Evolutionary conservation across 2,329 filamentous ascomycete genomes (phyloP).

Genomic region (Plectosphaerella plurivora): DNA sequence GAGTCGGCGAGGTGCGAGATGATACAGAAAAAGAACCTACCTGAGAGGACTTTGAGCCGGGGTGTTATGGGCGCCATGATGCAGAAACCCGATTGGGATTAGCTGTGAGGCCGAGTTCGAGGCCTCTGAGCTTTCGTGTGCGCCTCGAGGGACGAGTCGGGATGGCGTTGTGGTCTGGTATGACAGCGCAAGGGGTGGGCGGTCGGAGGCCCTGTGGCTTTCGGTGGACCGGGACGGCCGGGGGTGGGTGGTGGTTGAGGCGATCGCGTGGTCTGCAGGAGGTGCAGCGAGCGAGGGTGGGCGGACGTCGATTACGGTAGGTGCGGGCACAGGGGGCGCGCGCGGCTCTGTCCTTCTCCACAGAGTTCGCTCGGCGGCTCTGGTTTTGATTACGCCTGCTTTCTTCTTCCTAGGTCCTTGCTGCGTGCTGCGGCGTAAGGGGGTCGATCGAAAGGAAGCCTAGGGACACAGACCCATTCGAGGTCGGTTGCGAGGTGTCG

Average conservation of each 20-base stretch:
- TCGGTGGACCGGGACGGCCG: not conserved
- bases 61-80: conserved; percentile 57
- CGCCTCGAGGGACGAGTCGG: not conserved
- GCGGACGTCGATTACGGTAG: no score
- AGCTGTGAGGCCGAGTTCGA: conserved; percentile 27
- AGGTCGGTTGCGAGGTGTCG: not conserved
- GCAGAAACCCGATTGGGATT: conserved; percentile 31
- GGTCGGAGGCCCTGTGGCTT: not conserved
- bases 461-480: not conserved
- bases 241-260: not conserved
- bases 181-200: not conserved
- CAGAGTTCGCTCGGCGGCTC: no score
- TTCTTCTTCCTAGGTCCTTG: no score
- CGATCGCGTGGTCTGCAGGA: not conserved
- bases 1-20: not conserved
- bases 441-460: not conserved
- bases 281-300: no score
- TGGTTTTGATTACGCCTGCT: no score
- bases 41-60: conserved; percentile 57
- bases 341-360: no score
- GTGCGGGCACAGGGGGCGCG: no score
- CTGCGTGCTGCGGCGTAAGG: no score
- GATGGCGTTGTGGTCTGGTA: not conserved
- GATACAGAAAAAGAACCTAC: conserved; percentile 36
- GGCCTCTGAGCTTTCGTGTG: not conserved